Percentiles rank a stretch among this genome's conserved stretches.
Evolutionary conservation across 352 stramenopile species (phyloP).

Genomic region (Globisporangium lucens): DNA sequence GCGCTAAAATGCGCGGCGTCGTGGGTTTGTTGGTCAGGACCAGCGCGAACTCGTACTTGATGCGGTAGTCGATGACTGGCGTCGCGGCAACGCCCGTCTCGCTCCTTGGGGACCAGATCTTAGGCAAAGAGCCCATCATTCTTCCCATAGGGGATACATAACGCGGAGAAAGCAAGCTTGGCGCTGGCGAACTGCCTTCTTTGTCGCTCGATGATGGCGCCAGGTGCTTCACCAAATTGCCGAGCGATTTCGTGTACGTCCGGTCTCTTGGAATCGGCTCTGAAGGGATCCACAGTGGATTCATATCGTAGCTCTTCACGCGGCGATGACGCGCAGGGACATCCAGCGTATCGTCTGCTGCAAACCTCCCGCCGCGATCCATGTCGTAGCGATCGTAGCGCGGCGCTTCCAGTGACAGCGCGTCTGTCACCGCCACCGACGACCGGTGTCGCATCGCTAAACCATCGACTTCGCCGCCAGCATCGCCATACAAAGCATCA

Average conservation of each 20-base stretch:
- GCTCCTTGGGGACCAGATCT: slow-evolving; percentile 72
- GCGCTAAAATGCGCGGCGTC: slow-evolving; percentile 64
- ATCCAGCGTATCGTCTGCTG: neutral
- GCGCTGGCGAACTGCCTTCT: slow-evolving; percentile 14
- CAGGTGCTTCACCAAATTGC: slow-evolving; percentile 78
- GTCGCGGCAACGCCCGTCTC: slow-evolving; percentile 33
- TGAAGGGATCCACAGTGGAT: slow-evolving; percentile 25
- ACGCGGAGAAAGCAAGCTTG: slow-evolving; percentile 27
- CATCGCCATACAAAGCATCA: neutral
- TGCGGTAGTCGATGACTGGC: slow-evolving; percentile 45
- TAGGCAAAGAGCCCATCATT: slow-evolving; percentile 41
- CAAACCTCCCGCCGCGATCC: slow-evolving; percentile 15
- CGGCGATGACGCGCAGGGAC: slow-evolving; percentile 27
- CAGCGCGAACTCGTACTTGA: slow-evolving; percentile 84
- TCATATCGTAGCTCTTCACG: slow-evolving; percentile 48
- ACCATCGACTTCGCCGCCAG: neutral
- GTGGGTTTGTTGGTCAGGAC: slow-evolving; percentile 83
- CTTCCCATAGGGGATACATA: slow-evolving; percentile 45
- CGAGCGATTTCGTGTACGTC: slow-evolving; percentile 78
- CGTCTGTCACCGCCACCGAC: slow-evolving; percentile 28
- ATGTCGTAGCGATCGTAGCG: slow-evolving; percentile 30
- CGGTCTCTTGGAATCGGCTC: slow-evolving; percentile 38
- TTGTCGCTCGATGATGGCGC: slow-evolving; percentile 44
- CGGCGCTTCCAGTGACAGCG: slow-evolving; percentile 41
- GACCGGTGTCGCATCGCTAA: slow-evolving; percentile 10